Conservation (phyloP, 2,329 filamentous ascomycete genomes). For the Penicillium sp. region DNA sequence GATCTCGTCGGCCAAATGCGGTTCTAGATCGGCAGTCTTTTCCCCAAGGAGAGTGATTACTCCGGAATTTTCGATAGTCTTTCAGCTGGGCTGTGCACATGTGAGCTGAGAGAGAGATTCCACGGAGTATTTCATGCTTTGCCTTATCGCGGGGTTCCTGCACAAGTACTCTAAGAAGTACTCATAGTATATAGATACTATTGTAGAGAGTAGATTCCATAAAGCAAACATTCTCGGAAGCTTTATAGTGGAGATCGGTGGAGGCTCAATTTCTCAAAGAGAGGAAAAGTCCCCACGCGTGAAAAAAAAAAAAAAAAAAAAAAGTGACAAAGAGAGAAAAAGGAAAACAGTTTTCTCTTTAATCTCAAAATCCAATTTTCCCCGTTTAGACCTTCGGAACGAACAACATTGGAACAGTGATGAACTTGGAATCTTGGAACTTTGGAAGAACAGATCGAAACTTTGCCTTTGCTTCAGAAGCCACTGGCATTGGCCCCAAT, state of each 20-base stretch:
- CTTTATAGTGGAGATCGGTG: constrained; percentile 30
- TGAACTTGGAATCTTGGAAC: no score
- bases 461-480: background rate
- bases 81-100: constrained; percentile 3
- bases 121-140: background rate
- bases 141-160: background rate
- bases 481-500: background rate
- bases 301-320: constrained; percentile 20
- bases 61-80: background rate
- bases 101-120: background rate
- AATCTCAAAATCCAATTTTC: constrained; percentile 2
- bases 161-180: background rate
- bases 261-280: constrained; percentile 20
- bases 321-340: constrained; percentile 37
- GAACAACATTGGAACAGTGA: no score
- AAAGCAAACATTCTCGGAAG: background rate
- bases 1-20: constrained; percentile 19
- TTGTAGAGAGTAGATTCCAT: background rate
- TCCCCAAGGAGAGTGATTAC: background rate
- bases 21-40: constrained; percentile 24
- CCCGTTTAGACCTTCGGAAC: constrained; percentile 12
- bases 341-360: constrained; percentile 31
- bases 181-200: background rate
- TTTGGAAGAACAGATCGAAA: background rate
- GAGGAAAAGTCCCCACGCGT: constrained; percentile 18